These are phyloP conservation scores for Oropetium thomaeum DNA, from an alignment of 176 grass and related monocot species.

Conservation along the genomic window DNA sequence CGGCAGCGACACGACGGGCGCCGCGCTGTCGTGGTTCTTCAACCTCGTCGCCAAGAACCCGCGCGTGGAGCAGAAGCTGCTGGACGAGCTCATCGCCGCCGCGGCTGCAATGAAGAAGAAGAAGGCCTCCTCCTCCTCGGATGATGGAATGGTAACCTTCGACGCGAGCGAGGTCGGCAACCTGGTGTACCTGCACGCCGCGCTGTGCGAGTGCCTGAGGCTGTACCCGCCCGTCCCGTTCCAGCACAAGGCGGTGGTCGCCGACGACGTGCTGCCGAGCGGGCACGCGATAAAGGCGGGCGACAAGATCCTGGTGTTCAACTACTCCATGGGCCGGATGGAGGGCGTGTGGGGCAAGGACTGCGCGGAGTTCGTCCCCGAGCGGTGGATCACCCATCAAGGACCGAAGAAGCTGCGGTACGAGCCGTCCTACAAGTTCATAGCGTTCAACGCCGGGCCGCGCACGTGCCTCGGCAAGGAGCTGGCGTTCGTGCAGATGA, in stretches of 20 bases:
- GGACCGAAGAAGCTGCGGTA: slow-evolving; percentile 50
- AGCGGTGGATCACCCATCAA: slow-evolving; percentile 63
- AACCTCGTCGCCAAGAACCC: slow-evolving; percentile 63
- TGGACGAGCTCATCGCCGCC: slow-evolving; percentile 55
- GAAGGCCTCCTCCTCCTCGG: too few relatives aligned
- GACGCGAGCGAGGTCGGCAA: slow-evolving; percentile 44
- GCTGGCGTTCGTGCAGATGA: slow-evolving; percentile 80
- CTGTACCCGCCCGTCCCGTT: slow-evolving; percentile 81
- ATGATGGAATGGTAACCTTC: slow-evolving; percentile 34
- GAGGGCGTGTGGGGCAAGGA: slow-evolving; percentile 77
- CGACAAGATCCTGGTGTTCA: slow-evolving; percentile 56
- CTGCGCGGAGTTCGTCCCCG: slow-evolving; percentile 72
- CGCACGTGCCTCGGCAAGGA: slow-evolving; percentile 90
- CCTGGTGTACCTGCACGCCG: slow-evolving; percentile 71
- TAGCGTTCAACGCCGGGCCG: slow-evolving; percentile 78
- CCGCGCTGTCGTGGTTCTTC: slow-evolving; percentile 81
- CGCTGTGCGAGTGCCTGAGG: slow-evolving; percentile 64
- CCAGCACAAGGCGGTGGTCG: slow-evolving; percentile 67
- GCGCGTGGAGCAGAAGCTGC: slow-evolving; percentile 45
- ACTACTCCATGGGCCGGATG: slow-evolving; percentile 72
- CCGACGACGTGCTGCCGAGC: slow-evolving; percentile 64
- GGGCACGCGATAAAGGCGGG: slow-evolving; percentile 43
- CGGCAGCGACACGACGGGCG: slow-evolving; percentile 72
- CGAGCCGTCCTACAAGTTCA: slow-evolving; percentile 81
- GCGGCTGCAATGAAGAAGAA: slow-evolving; percentile 24